phyloP scores from a whole-genome alignment of 257 asterid species.

The Ophiorrhiza pumila region DNA sequence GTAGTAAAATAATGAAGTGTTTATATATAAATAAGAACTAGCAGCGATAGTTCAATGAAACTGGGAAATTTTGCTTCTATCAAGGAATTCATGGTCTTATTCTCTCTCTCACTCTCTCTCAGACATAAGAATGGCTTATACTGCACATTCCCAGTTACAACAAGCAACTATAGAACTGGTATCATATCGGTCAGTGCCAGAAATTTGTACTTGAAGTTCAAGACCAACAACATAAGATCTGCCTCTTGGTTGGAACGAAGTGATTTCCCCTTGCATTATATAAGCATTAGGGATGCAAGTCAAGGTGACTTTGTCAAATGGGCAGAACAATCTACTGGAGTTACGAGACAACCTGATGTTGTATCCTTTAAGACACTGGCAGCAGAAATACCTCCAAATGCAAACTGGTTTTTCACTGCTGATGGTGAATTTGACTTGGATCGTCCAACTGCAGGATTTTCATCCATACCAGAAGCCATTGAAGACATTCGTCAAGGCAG shows the following conservation, averaged over 20 bases:
- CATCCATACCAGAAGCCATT: slow-evolving; percentile 27
- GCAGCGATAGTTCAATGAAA: background rate
- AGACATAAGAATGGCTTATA: slow-evolving; percentile 9
- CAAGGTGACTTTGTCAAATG: slow-evolving; percentile 8
- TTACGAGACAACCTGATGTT: slow-evolving; percentile 14
- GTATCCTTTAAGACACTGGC: slow-evolving; percentile 15
- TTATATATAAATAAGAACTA: background rate
- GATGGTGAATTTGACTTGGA: slow-evolving; percentile 27
- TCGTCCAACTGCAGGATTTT: slow-evolving; percentile 25
- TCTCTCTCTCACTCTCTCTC: background rate
- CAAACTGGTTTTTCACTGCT: slow-evolving; percentile 1
- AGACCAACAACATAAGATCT: slow-evolving; percentile 10
- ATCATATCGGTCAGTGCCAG: slow-evolving; percentile 3
- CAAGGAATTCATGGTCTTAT: background rate
- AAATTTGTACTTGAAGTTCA: slow-evolving; percentile 9
- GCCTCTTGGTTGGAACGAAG: background rate
- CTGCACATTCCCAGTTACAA: background rate
- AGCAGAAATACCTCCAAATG: slow-evolving; percentile 19
- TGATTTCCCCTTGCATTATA: background rate
- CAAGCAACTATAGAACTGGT: slow-evolving; percentile 10
- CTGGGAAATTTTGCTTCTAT: background rate
- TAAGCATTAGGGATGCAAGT: background rate
- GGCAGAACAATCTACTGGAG: background rate
- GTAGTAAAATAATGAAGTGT: background rate
- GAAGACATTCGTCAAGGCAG: slow-evolving; percentile 28